Base-by-base conservation (phyloP, 73 alveolate genomes). In the Paramecium tetraurelia region DNA sequence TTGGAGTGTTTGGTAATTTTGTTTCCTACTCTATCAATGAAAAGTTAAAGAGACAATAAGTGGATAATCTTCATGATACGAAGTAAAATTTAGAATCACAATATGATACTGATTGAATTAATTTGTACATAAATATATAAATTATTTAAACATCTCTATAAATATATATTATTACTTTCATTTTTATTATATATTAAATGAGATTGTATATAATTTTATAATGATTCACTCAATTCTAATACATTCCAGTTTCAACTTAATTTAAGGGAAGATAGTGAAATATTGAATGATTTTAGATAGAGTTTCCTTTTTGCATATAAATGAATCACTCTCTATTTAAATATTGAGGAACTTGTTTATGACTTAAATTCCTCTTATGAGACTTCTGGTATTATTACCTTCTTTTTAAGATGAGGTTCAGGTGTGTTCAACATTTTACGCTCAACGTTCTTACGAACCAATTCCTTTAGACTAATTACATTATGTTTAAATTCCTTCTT, bases 21-120 rank as follows among this genome's bases (percentile, higher is more conserved):
- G 16, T 80, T 44, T 21, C 76, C 10, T 22, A 14, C 9, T 44
- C 72, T 14, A 80, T 80, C 14, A 43, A 80, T 80, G 90, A 80
- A 75, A 75, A 75, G n/a, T 36, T 75, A 10, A 48, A 24, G 20
- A 80, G 90, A 80, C 20, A 33, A 80, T 10, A 80, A 80, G 70
- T 44, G 16, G 90, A 80, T 80, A 43, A 80, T 72, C 33, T 36
- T 12, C 86, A 72, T 35, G 86, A 72, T 72, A 16, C 31, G 16
- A 35, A 33, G 2, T 18, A 72, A 18, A 72, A 72, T 36, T 63
- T 22, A 53, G 69, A 53, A 4, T 63, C 84, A 7, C 31, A 48
- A 48, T 48, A 7, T 63, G 84, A 63, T 63, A 63, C 84, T 63
- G 84, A 63, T 63, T 63, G 84, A 63, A 3, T 63, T 63, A 63